Base-by-base conservation (phyloP, 2,329 filamentous ascomycete genomes). In the Aureobasidium leucospermi region DNA sequence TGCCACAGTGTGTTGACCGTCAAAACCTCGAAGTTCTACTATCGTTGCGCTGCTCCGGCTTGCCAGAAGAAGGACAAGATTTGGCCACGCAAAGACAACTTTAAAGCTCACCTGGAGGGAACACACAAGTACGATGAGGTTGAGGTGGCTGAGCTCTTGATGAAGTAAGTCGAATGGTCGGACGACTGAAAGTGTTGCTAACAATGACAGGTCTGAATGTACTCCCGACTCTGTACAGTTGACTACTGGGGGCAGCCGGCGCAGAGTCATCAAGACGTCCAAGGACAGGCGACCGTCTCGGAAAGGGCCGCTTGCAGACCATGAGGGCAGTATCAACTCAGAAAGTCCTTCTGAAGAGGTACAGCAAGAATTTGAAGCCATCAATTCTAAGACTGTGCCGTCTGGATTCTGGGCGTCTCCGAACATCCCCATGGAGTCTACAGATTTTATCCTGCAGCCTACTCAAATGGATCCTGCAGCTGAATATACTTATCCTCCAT, bases 21-120 rank as follows among this genome's bases (percentile, higher is more conserved):
- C 4, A 58, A 58, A n/a, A 58, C 55, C 2, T 58, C 55, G n/a
- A 58, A 49, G 28, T 52, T 52, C 32, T 59, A 59, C 19, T 53
- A 59, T n/a, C 46, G 47, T 16, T 59, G 58, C 41, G 58, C 58
- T 29, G 47, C 48, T 32, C 47, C 58, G 9, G 16, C 47, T 45
- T 59, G 58, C 19, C 58, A 23, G 13, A 59, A 53, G 46, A 53
- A 45, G 16, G 58, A 59, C 31, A 59, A 59, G 34, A 46, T 59
- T 5, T 59, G 58, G 58, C 47, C 46, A 29, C 23, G 58, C 2
- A 59, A 59, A 11, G 58, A 59, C 39, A 59, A 59, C 28, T 59
- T 59, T 47, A 59, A 59, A 16, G 58, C 58, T 45, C 58, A 59
- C 39, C 47, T 59, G 10, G 58, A 59, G 31, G 48, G 58, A 6